Evolutionary conservation across 2,329 filamentous ascomycete species (phyloP).

Genomic region (Dichotomopilus funicola): DNA sequence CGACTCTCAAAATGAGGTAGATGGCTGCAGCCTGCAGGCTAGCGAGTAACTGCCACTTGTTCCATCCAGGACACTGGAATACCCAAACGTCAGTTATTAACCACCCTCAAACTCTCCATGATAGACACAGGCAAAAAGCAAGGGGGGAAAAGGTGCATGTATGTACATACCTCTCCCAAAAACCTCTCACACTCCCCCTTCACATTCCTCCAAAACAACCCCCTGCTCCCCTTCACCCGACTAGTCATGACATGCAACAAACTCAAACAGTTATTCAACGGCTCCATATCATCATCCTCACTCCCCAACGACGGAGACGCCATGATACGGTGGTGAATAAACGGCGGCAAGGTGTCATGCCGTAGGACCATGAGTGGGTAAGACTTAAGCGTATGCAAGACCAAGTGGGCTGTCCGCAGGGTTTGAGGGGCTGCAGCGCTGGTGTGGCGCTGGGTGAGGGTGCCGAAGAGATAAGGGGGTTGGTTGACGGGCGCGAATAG

Average conservation of each 20-base stretch:
- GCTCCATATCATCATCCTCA: not conserved
- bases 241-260: not conserved
- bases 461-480: not conserved
- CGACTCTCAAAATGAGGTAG: conserved; percentile 2
- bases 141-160: too few relatives aligned
- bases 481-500: not conserved
- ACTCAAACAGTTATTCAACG: conserved; percentile 3
- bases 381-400: not conserved
- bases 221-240: not conserved
- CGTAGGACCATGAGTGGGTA: not conserved
- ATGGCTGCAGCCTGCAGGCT: not conserved
- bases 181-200: conserved; percentile 3
- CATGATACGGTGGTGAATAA: not conserved
- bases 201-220: conserved; percentile 4
- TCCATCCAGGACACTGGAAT: not conserved
- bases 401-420: not conserved
- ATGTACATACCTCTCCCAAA: not conserved
- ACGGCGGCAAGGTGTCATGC: not conserved
- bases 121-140: too few relatives aligned
- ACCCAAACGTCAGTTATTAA: too few relatives aligned
- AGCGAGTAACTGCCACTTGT: not conserved
- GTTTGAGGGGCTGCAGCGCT: not conserved
- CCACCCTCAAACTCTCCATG: too few relatives aligned
- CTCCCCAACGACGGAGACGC: not conserved
- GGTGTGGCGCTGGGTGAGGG: not conserved